Evolutionary conservation across 1,284 basidiomycete species (phyloP), one percentile per base, ranked within the genome.

Genomic region (Mycena citricolor): DNA sequence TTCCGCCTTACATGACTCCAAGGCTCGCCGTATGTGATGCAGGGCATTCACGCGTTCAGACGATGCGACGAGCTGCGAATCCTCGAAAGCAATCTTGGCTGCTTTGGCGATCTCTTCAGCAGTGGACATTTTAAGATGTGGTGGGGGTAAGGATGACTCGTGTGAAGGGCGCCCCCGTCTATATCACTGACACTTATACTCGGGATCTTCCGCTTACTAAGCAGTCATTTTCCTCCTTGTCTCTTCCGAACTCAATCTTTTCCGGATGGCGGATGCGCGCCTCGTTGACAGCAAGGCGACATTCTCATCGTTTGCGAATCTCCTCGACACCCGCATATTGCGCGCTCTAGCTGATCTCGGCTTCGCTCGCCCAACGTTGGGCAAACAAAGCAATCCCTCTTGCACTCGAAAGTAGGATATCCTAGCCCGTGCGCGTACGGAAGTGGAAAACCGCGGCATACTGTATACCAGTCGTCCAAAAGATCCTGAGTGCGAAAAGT

Each of bases 401-500:
- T 19, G 91, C 90, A 0, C 77, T 99, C 21, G 90, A 94, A 63
- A 85, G 88, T 52, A 81, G 38, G 97, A 99, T 66, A 89, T 99
- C 42, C 79, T 99, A 19, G 95, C 94, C 5, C 78, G 92, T 24
- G 94, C 97, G 4, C 79, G 91, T 26, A 99, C 97, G 1, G 97
- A 12, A 94, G 90, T 47, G 97, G 97, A 99, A 99, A 73, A 99
- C 97, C 0, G 90, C 91, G 1, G 94, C 97, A 3, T 99, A 99
- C 64, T 92, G 86, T 52, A 78, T 99, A 4, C 95, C 97, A 0
- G 67, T 94, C 13, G 71, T 93, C 0, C 95, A 99, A 63, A 94
- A 92, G 63, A 84, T 99, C 22, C 61, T 99, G 39, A 81, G 77
- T 52, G 76, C 78, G 4, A 95, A 95, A 76, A 70, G 69, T 61